Evolutionary conservation across 495 filamentous ascomycete species (phyloP), one percentile per base, ranked within the genome.

Genomic region (Penicillium coprophilum): DNA sequence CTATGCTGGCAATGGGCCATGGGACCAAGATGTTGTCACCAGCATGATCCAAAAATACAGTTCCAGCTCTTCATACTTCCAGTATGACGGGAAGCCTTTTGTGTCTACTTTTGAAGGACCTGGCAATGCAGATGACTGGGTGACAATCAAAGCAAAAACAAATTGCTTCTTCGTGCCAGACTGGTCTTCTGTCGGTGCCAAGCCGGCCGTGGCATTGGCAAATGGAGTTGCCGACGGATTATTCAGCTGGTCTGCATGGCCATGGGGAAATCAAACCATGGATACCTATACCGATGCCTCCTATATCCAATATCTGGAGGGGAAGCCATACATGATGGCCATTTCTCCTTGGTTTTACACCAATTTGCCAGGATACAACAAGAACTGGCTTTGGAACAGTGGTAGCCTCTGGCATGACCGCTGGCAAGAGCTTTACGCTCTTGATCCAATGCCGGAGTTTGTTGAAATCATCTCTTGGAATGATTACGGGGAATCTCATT

Each of bases 101-200:
- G 86, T 88, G 9, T 87, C 84, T 0, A 92, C 89, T 0, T 93
- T 92, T 57, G 88, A 91, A 61, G 88, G 87, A 2, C 69, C 78
- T 6, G 65, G 59, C n/a, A 81, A 79, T 61, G 76, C 78, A 2
- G 69, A 73, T 32, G 84, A 88, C 63, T 88, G 85, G 86, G 53
- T 61, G 1, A 47, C 56, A 1, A 86, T 90, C 56, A 83, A 84
- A 36, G 58, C 71, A 12, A 58, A 75, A 46, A 73, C 77, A 11
- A 69, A 67, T 0, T 62, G 69, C 31, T 87, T 83, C 56, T 82
- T 90, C 48, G 76, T 89, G 3, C 87, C 84, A 0, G 84, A 89
- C 56, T 91, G 84, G 83, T 79, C 84, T 5, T 82, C 78, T 31
- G 66, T 85, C 7, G 78, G 80, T 0, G 60, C 71, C 4, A 75